phyloP scores from a whole-genome alignment of 2,329 filamentous ascomycete species.

The Stagonosporopsis rhizophila region DNA sequence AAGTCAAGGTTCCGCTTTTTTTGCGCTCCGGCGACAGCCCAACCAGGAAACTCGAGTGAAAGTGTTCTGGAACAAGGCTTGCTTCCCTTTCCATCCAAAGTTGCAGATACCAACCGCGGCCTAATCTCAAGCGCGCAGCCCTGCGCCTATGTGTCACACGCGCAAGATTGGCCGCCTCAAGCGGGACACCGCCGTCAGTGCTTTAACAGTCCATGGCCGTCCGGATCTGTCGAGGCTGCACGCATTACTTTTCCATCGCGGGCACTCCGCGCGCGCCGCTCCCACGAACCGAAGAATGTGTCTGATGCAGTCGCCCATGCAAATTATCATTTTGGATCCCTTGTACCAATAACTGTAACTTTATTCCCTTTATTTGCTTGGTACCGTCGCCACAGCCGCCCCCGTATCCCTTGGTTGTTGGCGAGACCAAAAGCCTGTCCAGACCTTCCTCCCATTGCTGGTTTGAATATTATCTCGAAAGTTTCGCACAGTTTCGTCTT shows the following conservation, averaged over 20 bases:
- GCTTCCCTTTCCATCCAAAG: slow-evolving; percentile 14
- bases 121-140: slow-evolving; percentile 13
- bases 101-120: slow-evolving; percentile 17
- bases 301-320: slow-evolving; percentile 17
- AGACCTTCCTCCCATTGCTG: background rate
- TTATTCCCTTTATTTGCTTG: slow-evolving; percentile 8
- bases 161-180: slow-evolving; percentile 15
- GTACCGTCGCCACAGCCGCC: slow-evolving; percentile 10
- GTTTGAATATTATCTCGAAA: slow-evolving; percentile 1
- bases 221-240: slow-evolving; percentile 24
- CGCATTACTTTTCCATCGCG: slow-evolving; percentile 24
- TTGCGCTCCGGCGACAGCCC: slow-evolving; percentile 11
- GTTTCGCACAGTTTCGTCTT: slow-evolving; percentile 20
- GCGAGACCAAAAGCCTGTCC: slow-evolving; percentile 1
- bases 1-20: slow-evolving; percentile 13
- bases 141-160: slow-evolving; percentile 25
- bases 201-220: slow-evolving; percentile 27
- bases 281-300: slow-evolving; percentile 23
- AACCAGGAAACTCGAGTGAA: slow-evolving; percentile 20
- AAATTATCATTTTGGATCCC: slow-evolving; percentile 3
- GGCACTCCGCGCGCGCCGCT: slow-evolving; percentile 24
- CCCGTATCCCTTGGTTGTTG: slow-evolving; percentile 12
- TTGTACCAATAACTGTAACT: slow-evolving; percentile 18
- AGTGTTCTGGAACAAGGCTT: slow-evolving; percentile 16
- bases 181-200: slow-evolving; percentile 16